Evolutionary conservation across 768 basidiomycete species (phyloP), one percentile per base, ranked within the genome.

Genomic region (Psilocybe cubensis): DNA sequence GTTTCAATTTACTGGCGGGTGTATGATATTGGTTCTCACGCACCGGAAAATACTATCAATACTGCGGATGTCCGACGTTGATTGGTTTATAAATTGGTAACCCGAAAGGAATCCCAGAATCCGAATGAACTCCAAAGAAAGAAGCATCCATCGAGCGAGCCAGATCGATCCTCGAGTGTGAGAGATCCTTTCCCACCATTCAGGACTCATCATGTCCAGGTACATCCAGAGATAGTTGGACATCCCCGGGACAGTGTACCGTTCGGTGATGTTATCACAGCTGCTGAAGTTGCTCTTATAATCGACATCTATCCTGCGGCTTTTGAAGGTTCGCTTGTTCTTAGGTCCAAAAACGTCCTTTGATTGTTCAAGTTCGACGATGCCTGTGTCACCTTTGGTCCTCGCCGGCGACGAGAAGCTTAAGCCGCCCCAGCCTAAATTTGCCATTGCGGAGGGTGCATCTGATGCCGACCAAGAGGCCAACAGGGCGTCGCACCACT

Each of bases 401-500:
- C 59, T 62, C 58, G 63, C 53, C 41, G 67, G 63, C 52, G 67
- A 67, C 50, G 69, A 69, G 61, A 69, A 66, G 57, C 71, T 74
- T 46, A 56, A 58, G 35, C 73, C 73, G 28, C 74, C 74, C 27
- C 66, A 73, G 52, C 70, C 66, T 12, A 72, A 69, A 40, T 72
- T 75, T 62, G 66, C 62, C 38, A 50, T 67, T 20, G 67, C 67
- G 25, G 67, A 63, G 41, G 66, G 62, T 45, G 56, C 65, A 56
- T 63, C 66, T 17, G 74, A 76, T 64, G 66, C 54, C 12, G 73
- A 75, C 31, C 61, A 57, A 52, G 71, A 73, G 49, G 61, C 46
- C 24, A 63, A 54, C 51, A 49, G 68, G 21, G n/a, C 63, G 23
- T 67, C 70, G 18, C 62, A 60, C 27, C 76, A 74, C 63, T 76